Conservation (phyloP, 2,329 filamentous ascomycete genomes). For the Scytalidium sp. region DNA sequence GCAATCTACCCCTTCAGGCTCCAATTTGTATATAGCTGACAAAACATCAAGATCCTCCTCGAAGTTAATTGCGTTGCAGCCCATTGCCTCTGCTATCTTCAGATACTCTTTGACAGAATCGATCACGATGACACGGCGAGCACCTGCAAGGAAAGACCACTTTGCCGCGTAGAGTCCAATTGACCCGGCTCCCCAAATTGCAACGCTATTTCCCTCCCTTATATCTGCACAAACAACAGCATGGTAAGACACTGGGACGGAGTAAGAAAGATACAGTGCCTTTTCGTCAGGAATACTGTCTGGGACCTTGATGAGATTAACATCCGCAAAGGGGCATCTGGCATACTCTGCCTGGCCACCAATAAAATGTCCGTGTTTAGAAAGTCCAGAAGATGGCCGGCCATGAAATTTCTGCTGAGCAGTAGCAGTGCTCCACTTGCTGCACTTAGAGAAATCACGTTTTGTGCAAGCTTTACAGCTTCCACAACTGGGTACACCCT, state of each 20-base stretch:
- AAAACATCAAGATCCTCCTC: conserved; percentile 50
- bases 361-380: conserved; percentile 57
- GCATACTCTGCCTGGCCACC: conserved; percentile 67
- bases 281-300: conserved; percentile 65
- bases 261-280: conserved; percentile 61
- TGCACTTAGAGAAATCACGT: conserved; percentile 55
- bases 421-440: conserved; percentile 55
- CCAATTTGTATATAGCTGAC: conserved; percentile 55
- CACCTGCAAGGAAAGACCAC: conserved; percentile 52
- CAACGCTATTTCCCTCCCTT: conserved; percentile 59
- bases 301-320: conserved; percentile 62
- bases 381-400: conserved; percentile 45
- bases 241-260: conserved; percentile 61
- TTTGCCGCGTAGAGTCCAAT: conserved; percentile 63
- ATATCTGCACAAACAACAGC: conserved; percentile 63
- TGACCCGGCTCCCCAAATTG: conserved; percentile 63
- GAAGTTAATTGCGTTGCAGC: conserved; percentile 56
- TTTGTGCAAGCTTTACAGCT: conserved; percentile 51
- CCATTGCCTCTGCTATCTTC: conserved; percentile 52
- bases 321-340: conserved; percentile 61
- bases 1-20: conserved; percentile 56
- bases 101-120: conserved; percentile 55
- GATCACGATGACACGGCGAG: conserved; percentile 59
- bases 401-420: conserved; percentile 59
- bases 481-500: conserved; percentile 30